Conservation (phyloP, 2,329 filamentous ascomycete genomes). For the Colletotrichum theobromicola region DNA sequence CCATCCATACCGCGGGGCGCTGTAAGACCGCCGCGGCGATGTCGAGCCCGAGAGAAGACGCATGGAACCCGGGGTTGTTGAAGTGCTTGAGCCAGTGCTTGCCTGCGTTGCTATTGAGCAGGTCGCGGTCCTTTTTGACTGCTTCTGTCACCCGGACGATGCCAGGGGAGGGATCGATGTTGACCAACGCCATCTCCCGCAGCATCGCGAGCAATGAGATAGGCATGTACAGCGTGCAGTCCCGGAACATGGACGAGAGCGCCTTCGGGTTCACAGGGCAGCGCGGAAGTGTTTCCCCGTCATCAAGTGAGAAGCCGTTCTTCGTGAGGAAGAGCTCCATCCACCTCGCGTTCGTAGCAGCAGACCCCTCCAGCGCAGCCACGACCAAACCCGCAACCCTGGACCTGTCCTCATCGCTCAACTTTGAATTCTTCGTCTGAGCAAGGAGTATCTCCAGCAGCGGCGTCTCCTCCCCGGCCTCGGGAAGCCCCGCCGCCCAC, state of each 20-base stretch:
- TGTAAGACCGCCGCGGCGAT: not conserved
- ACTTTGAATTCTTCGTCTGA: not conserved
- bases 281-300: slow-evolving; percentile 25
- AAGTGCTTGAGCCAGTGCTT: slow-evolving; percentile 35
- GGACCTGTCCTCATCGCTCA: not conserved
- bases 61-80: not conserved
- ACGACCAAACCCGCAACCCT: slow-evolving; percentile 29
- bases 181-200: slow-evolving; percentile 23
- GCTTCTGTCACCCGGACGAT: slow-evolving; percentile 27
- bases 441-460: slow-evolving; percentile 22
- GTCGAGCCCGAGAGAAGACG: not conserved
- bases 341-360: slow-evolving; percentile 34
- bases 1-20: not conserved
- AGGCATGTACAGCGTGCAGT: slow-evolving; percentile 21
- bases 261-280: slow-evolving; percentile 25
- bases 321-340: slow-evolving; percentile 33
- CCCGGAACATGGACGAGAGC: slow-evolving; percentile 18
- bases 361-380: slow-evolving; percentile 29
- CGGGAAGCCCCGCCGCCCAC: slow-evolving; percentile 26
- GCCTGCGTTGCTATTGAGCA: slow-evolving; percentile 31
- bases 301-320: slow-evolving; percentile 28
- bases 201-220: slow-evolving; percentile 22
- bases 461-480: slow-evolving; percentile 20
- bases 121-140: slow-evolving; percentile 25
- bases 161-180: slow-evolving; percentile 25